These are phyloP conservation scores for Lachnum nothofagi DNA, from an alignment of 2,329 filamentous ascomycete species.

Conservation along the genomic window DNA sequence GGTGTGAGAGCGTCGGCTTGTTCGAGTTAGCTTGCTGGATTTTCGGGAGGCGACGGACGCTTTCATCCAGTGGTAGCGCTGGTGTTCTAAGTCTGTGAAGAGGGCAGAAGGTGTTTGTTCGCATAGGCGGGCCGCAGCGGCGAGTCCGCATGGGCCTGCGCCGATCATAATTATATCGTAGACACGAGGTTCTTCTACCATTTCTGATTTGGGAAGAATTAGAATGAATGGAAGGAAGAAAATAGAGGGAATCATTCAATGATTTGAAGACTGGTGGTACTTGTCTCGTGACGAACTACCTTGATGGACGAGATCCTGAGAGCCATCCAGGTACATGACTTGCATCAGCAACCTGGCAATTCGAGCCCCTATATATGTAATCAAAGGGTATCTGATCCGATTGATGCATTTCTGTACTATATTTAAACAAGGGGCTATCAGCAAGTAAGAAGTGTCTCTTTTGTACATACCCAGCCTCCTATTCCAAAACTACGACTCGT, in stretches of 20 bases:
- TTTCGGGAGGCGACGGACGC: slow-evolving; percentile 52
- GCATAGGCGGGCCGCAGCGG: slow-evolving; percentile 64
- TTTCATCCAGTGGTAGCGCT: slow-evolving; percentile 67
- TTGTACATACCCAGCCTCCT: slow-evolving; percentile 1
- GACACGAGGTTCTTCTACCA: no score
- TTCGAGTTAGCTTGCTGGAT: slow-evolving; percentile 33
- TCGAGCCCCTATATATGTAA: no score
- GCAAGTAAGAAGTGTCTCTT: not conserved
- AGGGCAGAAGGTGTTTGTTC: slow-evolving; percentile 71
- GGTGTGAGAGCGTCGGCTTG: slow-evolving; percentile 33
- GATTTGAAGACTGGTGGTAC: slow-evolving; percentile 7
- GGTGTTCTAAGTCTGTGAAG: slow-evolving; percentile 79
- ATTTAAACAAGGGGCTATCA: not conserved
- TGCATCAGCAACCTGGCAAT: not conserved
- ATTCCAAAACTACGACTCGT: slow-evolving; percentile 37
- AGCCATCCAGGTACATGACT: not conserved
- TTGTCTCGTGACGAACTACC: slow-evolving; percentile 2
- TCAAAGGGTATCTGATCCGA: not conserved
- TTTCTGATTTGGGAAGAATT: no score
- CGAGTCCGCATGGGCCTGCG: slow-evolving; percentile 69
- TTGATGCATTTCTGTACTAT: not conserved
- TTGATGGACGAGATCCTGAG: slow-evolving; percentile 9
- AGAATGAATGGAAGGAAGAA: not conserved
- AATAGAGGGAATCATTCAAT: not conserved
- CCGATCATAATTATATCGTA: slow-evolving; percentile 61